Evolutionary conservation across 108 stramenopile genomes (phyloP), one percentile per base, ranked within the genome.

Genomic region (Parietichytrium sp.): DNA sequence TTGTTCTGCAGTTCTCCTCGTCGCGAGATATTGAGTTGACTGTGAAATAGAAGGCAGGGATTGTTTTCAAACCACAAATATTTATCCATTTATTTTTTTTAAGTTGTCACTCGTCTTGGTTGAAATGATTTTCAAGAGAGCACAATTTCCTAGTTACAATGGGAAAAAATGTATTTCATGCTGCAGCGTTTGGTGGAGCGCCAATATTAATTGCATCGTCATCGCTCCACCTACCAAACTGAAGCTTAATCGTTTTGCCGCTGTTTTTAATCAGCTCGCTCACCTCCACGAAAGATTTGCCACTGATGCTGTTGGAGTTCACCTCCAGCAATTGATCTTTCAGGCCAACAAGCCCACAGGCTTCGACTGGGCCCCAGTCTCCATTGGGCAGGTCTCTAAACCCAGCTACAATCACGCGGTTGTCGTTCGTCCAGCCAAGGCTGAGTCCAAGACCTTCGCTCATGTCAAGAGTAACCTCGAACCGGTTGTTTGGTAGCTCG

Each of bases 371-470:
- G 20, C 61, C 61, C 61, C 61, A 72, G 6, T 33, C 36, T 0
- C 61, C 61, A 23, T 33, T 45, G 10, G 61, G 61, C 61, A 72
- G 61, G 61, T 72, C 61, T 6, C 61, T 33, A 42, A 72, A 72
- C 15, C 61, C 61, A 6, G 61, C 61, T 6, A 72, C 61, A 27
- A 72, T 72, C 8, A 72, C 61, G 42, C 61, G 61, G 61, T 25
- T 72, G 42, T 72, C 61, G 20, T 72, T 72, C 0, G 61, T 72
- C 61, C 61, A 72, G 20, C 61, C 61, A 33, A 72, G 42, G 20
- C 61, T 72, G 38, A 72, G 42, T 23, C 61, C 61, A 3, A 72
- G 61, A 72, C 61, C 61, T 13, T 72, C 42, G 61, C 38, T 72
- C 61, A 72, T 72, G 20, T 72, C 61, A 33, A 72, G 38, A 47